Evolutionary conservation across 768 basidiomycete genomes (phyloP).

Genomic region (Mycena sanguinolenta): DNA sequence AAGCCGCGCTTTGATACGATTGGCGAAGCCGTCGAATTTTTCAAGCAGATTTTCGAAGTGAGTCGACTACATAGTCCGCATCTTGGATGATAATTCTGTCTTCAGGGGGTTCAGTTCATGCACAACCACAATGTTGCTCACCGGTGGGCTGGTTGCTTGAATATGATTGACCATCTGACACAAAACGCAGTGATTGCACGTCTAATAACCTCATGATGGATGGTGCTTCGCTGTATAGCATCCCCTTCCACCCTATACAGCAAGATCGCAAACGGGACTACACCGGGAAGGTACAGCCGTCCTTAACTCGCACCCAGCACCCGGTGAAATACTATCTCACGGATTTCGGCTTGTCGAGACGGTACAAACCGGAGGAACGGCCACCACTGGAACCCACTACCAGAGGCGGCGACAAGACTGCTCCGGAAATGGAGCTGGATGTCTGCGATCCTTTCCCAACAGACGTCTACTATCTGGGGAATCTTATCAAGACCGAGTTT

Average conservation of each 20-base stretch:
- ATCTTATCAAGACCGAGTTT: background rate
- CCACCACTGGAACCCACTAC: background rate
- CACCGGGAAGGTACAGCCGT: too few relatives aligned
- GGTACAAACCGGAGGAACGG: background rate
- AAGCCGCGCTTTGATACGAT: background rate
- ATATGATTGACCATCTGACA: background rate
- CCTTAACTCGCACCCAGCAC: background rate
- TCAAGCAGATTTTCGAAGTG: conserved; percentile 9
- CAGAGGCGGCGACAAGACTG: background rate
- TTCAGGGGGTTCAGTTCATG: conserved; percentile 9
- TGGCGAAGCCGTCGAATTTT: conserved; percentile 3
- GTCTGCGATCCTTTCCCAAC: background rate
- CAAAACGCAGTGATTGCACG: background rate
- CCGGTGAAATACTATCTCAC: conserved; percentile 14
- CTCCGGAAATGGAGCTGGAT: background rate
- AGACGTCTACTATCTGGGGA: conserved; percentile 10
- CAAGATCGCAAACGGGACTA: too few relatives aligned
- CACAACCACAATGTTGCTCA: background rate
- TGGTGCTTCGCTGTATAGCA: background rate
- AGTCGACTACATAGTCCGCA: background rate
- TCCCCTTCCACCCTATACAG: conserved; percentile 2
- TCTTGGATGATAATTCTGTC: too few relatives aligned
- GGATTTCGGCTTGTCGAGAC: conserved; percentile 4
- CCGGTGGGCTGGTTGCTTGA: background rate
- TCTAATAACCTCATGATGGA: conserved; percentile 17